These are phyloP conservation scores for Corchorus capsularis DNA, from an alignment of 345 rosid species.

Conservation along the genomic window DNA sequence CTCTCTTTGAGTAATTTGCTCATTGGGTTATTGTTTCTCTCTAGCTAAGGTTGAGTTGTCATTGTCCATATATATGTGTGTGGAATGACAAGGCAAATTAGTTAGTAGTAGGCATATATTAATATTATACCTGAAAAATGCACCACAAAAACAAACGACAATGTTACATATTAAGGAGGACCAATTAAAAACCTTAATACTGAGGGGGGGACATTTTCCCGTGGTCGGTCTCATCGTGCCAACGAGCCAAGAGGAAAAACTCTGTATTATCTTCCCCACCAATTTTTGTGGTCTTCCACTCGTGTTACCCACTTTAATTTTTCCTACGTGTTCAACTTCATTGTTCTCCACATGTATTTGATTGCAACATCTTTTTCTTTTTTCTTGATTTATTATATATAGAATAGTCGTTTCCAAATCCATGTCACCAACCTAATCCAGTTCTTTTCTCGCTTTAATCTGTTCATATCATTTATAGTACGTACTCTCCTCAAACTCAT, in stretches of 20 bases:
- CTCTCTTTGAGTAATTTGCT: neutral
- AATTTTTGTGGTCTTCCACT: conserved; percentile 17
- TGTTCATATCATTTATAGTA: neutral
- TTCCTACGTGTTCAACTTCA: conserved; percentile 21
- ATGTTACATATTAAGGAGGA: neutral
- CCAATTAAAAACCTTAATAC: neutral
- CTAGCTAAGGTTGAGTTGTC: conserved; percentile 17
- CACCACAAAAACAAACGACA: conserved; percentile 19
- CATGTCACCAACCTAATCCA: conserved; percentile 37
- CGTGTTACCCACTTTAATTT: conserved; percentile 8
- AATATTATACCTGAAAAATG: conserved; percentile 21
- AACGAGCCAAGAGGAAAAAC: neutral
- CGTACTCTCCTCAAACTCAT: neutral
- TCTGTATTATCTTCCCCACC: conserved; percentile 2
- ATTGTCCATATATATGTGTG: conserved; percentile 15
- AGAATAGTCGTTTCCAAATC: neutral
- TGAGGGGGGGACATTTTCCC: neutral
- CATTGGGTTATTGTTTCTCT: neutral
- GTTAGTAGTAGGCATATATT: no score
- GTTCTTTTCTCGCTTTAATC: neutral
- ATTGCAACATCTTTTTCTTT: neutral
- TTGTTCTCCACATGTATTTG: conserved; percentile 29
- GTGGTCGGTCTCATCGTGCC: conserved; percentile 29
- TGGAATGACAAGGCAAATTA: conserved; percentile 15
- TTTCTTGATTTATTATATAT: neutral